Base-by-base conservation (phyloP, 1,284 basidiomycete species). In the Hemileia vastatrix region DNA sequence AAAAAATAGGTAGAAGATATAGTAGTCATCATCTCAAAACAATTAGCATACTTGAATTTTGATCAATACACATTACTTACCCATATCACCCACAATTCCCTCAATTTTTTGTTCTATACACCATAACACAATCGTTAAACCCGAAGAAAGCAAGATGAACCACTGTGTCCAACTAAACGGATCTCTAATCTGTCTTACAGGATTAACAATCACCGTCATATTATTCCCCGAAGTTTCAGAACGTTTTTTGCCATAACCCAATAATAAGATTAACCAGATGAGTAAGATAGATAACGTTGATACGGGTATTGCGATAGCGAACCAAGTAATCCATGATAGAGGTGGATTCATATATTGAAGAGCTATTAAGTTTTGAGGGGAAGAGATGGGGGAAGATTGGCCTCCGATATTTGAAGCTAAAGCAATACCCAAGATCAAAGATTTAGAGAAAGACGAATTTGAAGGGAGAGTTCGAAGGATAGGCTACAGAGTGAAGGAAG, bases 321-420 rank as follows among this genome's bases (percentile, higher is more conserved):
- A 98, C 94, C 95, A 98, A 63, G 84, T 82, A 1, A 83, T 83
- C 94, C 94, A 98, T 68, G 87, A 87, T 1, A 97, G 79, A 3
- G 83, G 83, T 2, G 87, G 86, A 54, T 90, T 84, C 94, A 99
- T 97, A 32, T 82, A 84, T 52, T 83, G 80, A 9, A 97, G 79
- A 2, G 94, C 93, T 69, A 98, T 97, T 27, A 97, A 82, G 76
- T 98, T 99, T 77, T 99, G 95, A 0, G 95, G 94, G 0, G 92
- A 95, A 0, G 93, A 95, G 60, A 79, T 79, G n/a, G 72, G 72
- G 15, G 70, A 72, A 2, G 71, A 67, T 77, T 94, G 91, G 0
- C 92, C 92, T n/a, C 95, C 95, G 65, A 98, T 94, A 77, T 98
- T 98, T 33, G 93, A 91, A 0, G 94, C 92, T 3, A 99, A 82